Percentiles rank a stretch among this genome's conserved stretches.
Conservation (phyloP, 345 rosid genomes). For the Pistacia vera region DNA sequence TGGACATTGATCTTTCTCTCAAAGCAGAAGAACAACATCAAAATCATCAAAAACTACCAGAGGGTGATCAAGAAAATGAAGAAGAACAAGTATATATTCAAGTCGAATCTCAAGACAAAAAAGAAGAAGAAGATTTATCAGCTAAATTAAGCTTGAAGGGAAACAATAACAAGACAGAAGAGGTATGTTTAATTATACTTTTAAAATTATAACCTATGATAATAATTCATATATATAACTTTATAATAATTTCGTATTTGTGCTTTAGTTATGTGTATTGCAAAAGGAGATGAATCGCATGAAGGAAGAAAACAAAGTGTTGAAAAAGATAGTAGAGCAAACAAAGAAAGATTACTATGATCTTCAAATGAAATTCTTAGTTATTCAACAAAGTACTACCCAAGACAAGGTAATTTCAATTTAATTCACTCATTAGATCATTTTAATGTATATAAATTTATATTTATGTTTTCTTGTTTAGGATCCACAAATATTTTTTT, state of each 20-base stretch:
- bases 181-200: constrained; percentile 27
- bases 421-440: background rate
- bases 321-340: constrained; percentile 58
- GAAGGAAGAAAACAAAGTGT: constrained; percentile 59
- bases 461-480: background rate
- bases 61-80: background rate
- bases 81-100: background rate
- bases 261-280: constrained; percentile 40
- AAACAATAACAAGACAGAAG: constrained; percentile 23
- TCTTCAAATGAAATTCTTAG: constrained; percentile 47
- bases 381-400: constrained; percentile 42
- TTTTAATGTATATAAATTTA: background rate
- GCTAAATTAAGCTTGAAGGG: constrained; percentile 19
- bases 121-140: constrained; percentile 16
- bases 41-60: too few species aligned
- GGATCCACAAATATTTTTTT: constrained; percentile 41
- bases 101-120: background rate
- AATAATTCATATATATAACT: too few species aligned
- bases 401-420: constrained; percentile 28
- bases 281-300: constrained; percentile 55
- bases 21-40: constrained; percentile 17
- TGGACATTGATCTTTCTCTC: constrained; percentile 53
- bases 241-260: too few species aligned
- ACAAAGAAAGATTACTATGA: constrained; percentile 49
- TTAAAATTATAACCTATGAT: too few species aligned